Conservation (phyloP, 257 asterid species). For the Asclepias syriaca region DNA sequence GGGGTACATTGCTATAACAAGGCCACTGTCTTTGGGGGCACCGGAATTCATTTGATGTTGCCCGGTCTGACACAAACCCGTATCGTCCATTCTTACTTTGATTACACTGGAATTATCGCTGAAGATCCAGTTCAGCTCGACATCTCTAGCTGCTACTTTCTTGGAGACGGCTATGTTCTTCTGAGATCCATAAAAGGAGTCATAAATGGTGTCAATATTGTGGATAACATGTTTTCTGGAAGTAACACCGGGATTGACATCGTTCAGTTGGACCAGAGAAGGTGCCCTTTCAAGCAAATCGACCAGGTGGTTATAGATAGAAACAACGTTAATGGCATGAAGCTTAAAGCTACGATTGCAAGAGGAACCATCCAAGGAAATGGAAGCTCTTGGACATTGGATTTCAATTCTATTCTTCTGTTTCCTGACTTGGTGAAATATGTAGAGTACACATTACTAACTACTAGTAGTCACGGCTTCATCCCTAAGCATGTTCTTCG, state of each 20-base stretch:
- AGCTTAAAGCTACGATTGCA: slow-evolving; percentile 53
- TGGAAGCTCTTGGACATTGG: slow-evolving; percentile 56
- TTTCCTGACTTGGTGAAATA: slow-evolving; percentile 51
- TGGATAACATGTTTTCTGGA: slow-evolving; percentile 78
- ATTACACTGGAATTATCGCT: slow-evolving; percentile 75
- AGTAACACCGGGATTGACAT: slow-evolving; percentile 44
- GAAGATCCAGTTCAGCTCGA: slow-evolving; percentile 91
- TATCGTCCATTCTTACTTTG: slow-evolving; percentile 67
- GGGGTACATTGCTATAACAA: slow-evolving; percentile 92
- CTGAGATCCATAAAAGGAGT: slow-evolving; percentile 61
- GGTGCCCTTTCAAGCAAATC: slow-evolving; percentile 36
- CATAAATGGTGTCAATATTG: slow-evolving; percentile 56
- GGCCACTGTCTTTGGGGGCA: slow-evolving; percentile 78
- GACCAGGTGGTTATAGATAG: slow-evolving; percentile 61
- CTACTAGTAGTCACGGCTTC: slow-evolving; percentile 22
- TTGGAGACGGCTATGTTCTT: slow-evolving; percentile 61
- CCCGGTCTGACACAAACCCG: slow-evolving; percentile 75
- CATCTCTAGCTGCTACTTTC: slow-evolving; percentile 59
- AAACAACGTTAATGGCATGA: slow-evolving; percentile 67
- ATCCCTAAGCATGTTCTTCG: slow-evolving; percentile 58
- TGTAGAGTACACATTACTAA: slow-evolving; percentile 52
- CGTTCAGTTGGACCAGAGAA: slow-evolving; percentile 49
- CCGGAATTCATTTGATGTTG: slow-evolving; percentile 52
- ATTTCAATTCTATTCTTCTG: slow-evolving; percentile 55
- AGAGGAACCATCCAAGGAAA: slow-evolving; percentile 42